Conservation (phyloP, 2,329 filamentous ascomycete genomes). For the Aspergillus ibericus region DNA sequence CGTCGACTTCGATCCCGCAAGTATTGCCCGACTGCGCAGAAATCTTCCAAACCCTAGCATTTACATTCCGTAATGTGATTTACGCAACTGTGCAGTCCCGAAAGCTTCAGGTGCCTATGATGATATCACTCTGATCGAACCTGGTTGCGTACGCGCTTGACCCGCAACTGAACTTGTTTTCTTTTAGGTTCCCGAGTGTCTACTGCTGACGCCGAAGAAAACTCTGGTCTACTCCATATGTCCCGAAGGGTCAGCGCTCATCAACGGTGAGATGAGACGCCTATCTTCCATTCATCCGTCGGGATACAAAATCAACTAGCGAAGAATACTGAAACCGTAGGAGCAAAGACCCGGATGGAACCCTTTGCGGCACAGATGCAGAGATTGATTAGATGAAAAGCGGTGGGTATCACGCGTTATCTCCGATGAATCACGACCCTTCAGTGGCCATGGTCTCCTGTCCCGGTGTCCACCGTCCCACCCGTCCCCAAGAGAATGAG, state of each 20-base stretch:
- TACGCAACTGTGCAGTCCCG: background rate
- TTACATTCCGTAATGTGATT: background rate
- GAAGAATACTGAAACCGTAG: background rate
- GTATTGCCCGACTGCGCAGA: background rate
- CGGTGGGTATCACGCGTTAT: conserved; percentile 22
- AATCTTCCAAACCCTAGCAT: background rate
- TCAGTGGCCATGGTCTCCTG: conserved; percentile 9
- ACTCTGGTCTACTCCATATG: background rate
- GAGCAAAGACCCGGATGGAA: background rate
- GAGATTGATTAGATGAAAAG: conserved; percentile 28
- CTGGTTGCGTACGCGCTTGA: conserved; percentile 3
- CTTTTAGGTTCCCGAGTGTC: background rate
- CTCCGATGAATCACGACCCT: conserved; percentile 15
- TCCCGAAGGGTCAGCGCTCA: background rate
- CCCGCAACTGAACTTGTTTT: conserved; percentile 2
- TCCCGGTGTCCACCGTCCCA: conserved; percentile 10
- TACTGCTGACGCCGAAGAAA: background rate
- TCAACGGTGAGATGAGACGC: background rate
- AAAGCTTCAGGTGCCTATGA: background rate
- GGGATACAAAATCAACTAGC: background rate
- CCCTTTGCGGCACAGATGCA: conserved; percentile 12
- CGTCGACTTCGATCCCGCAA: background rate
- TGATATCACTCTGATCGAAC: conserved; percentile 4
- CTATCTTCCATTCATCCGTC: background rate
- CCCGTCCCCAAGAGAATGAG: conserved; percentile 1